Base-by-base conservation (phyloP, 257 asterid genomes). In the Mentha longifolia region DNA sequence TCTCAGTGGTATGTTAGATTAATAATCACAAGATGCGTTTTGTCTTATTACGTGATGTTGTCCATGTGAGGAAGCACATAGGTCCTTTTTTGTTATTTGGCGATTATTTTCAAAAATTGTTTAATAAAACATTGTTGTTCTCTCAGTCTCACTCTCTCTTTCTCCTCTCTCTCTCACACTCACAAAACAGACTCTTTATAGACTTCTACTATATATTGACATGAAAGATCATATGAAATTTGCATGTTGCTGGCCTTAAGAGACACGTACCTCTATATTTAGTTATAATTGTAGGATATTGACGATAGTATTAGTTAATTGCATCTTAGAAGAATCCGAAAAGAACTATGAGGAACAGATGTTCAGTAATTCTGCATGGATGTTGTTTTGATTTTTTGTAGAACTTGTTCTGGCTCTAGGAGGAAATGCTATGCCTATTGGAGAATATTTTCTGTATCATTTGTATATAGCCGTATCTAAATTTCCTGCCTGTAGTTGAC, bases 401-500 rank as follows among this genome's bases (percentile, higher is more conserved):
- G 13, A 59, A 20, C 42, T 25, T 12, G 20, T n/a, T 56, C n/a
- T 8, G 30, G n/a, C 1, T 16, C 39, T 50, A 9, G 14, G 33
- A 33, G 54, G 63, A 46, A 52, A 41, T 11, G 39, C 12, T 35
- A 28, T 65, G 65, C 64, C 60, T 67, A 63, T 43, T 45, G 58
- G 55, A 37, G 46, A 49, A 25, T 35, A 30, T 30, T 50, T 51
- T 56, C 11, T 22, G 39, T 1, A 46, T 59, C 57, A 19, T 42
- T 47, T 65, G 20, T 57, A 11, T 33, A 25, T 1, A 42, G 76
- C 31, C 52, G 64, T 25, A 50, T 46, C 7, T 50, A 15, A 28
- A 68, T 45, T 42, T 74, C 66, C 13, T 71, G 51, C 73, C 41
- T 62, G 41, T 47, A 58, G 41, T 37, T 65, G 56, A 13, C 55